Evolutionary conservation across 495 filamentous ascomycete genomes (phyloP).

Genomic region (Penicilliopsis zonata): DNA sequence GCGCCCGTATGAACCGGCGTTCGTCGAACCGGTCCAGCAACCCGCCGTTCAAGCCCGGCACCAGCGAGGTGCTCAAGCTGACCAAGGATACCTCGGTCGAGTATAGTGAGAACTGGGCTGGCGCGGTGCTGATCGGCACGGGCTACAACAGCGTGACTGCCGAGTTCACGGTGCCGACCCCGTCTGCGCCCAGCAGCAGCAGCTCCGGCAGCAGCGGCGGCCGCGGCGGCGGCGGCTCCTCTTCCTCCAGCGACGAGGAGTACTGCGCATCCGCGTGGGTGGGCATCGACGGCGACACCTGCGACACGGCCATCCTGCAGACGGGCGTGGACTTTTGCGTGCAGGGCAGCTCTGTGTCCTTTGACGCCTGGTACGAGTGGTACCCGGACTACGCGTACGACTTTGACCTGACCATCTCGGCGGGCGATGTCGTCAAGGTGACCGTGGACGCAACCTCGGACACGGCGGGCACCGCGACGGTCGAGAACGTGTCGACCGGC

Average conservation of each 20-base stretch:
- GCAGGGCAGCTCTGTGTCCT: constrained; percentile 16
- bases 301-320: constrained; percentile 39
- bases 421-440: constrained; percentile 41
- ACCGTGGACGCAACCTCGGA: constrained; percentile 33
- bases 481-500: constrained; percentile 40
- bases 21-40: constrained; percentile 6
- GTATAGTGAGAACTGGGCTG: constrained; percentile 44
- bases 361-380: constrained; percentile 50
- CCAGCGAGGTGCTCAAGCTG: constrained; percentile 9
- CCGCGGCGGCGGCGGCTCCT: constrained; percentile 25
- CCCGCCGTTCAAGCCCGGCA: constrained; percentile 15
- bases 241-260: constrained; percentile 20
- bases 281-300: constrained; percentile 45
- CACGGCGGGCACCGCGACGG: constrained; percentile 31
- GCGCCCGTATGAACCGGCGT: constrained; percentile 7
- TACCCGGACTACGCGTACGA: constrained; percentile 41
- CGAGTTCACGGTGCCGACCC: constrained; percentile 37
- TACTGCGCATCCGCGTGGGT: constrained; percentile 46
- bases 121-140: constrained; percentile 33
- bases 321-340: constrained; percentile 46
- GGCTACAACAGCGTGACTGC: constrained; percentile 36
- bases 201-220: constrained; percentile 21
- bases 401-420: constrained; percentile 37
- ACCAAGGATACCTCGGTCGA: constrained; percentile 18
- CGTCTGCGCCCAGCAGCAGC: constrained; percentile 26